These are phyloP conservation scores for Osmanthus fragrans DNA, from an alignment of 257 asterid species.

Conservation along the genomic window DNA sequence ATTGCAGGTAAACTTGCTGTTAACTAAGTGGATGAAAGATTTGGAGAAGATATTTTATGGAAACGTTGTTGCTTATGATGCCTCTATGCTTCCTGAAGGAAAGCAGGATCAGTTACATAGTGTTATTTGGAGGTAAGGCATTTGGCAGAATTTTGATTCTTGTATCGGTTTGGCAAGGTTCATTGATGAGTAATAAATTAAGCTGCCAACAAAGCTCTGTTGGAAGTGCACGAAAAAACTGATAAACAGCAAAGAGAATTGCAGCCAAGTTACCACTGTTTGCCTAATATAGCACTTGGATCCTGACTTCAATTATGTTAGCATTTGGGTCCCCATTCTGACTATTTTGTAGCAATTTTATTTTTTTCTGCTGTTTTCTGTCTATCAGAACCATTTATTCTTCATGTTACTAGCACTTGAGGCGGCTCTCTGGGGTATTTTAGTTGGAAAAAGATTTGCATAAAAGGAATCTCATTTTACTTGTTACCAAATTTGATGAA, in stretches of 20 bases:
- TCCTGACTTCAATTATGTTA: not conserved
- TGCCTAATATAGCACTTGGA: not conserved
- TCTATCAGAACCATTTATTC: not conserved
- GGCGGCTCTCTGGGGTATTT: not conserved
- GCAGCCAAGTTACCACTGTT: not conserved
- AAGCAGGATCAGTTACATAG: conserved; percentile 78
- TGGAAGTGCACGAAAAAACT: not conserved
- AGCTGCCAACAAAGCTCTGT: conserved; percentile 11
- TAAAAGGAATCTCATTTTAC: not conserved
- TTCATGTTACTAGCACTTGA: not conserved
- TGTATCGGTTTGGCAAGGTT: conserved; percentile 19
- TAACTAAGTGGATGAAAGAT: conserved; percentile 91
- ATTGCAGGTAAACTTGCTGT: conserved; percentile 80
- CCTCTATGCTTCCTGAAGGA: conserved; percentile 73
- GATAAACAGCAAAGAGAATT: not conserved
- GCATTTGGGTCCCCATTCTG: not conserved
- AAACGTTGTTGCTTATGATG: conserved; percentile 83
- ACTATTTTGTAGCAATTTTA: not conserved
- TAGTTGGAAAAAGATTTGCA: not conserved
- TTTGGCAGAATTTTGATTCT: conserved; percentile 17
- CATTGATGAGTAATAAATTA: not conserved
- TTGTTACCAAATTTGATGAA: not conserved
- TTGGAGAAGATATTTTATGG: conserved; percentile 94
- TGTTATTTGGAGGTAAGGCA: conserved; percentile 83
- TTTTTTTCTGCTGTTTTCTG: not conserved